phyloP scores from a whole-genome alignment of 2,329 filamentous ascomycete species.

The Pestalotiopsis sp. region DNA sequence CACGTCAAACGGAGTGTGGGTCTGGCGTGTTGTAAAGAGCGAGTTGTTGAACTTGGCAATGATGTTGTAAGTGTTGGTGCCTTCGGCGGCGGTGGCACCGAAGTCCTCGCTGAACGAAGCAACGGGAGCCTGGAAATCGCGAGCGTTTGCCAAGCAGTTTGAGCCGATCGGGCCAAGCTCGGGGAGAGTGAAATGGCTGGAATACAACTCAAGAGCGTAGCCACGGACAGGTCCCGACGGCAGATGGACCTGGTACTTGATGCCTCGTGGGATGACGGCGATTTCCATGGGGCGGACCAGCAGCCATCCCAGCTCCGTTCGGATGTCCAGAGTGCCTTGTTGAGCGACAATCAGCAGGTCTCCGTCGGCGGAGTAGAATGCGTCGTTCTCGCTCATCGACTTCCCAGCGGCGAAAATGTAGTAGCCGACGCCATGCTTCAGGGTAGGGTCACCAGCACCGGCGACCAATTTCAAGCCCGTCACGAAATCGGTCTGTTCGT shows the following conservation, averaged over 20 bases:
- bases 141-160: conserved; percentile 63
- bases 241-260: conserved; percentile 66
- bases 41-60: conserved; percentile 64
- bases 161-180: conserved; percentile 66
- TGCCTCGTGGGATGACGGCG: conserved; percentile 65
- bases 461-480: conserved; percentile 64
- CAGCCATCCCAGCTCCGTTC: conserved; percentile 68
- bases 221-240: conserved; percentile 50
- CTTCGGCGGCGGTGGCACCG: conserved; percentile 33
- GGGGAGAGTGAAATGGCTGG: conserved; percentile 63
- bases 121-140: conserved; percentile 68
- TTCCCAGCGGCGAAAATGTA: conserved; percentile 73
- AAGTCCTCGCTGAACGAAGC: conserved; percentile 61
- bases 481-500: conserved; percentile 54
- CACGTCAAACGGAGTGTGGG: conserved; percentile 69
- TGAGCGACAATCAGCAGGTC: conserved; percentile 71
- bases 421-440: conserved; percentile 72
- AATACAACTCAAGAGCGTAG: conserved; percentile 67
- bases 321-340: conserved; percentile 66
- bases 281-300: conserved; percentile 70
- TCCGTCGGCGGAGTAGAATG: conserved; percentile 77
- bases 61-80: conserved; percentile 44
- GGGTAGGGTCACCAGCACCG: conserved; percentile 72
- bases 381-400: conserved; percentile 68
- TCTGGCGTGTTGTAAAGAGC: conserved; percentile 62